Base-by-base conservation (phyloP, 495 filamentous ascomycete genomes). In the Neurospora sp. region DNA sequence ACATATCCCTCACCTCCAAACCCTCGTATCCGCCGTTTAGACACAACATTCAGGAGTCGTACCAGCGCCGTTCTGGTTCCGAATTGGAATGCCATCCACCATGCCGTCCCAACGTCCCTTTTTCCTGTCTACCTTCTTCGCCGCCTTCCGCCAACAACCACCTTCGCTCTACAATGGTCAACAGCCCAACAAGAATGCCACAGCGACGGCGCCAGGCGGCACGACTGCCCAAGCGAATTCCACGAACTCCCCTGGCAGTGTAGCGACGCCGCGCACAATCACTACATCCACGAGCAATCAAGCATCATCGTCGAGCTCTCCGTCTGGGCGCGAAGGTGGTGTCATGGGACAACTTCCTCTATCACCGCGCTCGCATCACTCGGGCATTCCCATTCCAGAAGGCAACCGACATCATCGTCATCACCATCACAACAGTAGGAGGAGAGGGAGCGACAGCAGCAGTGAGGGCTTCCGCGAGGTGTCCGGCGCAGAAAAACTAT, bases 101-200 rank as follows among this genome's bases (percentile, higher is more conserved):
- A 91, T 91, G 89, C 85, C 92, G 1, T 93, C 91, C 73, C 93
- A 95, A 84, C 86, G 92, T 45, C 92, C 93, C 72, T 95, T 94
- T 87, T 86, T 86, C 79, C 86, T 96, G 75, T 89, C 91, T 72
- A 93, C 92, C 85, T 93, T 96, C 87, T 88, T 96, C 75, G 91
- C 92, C 78, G 92, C 92, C 76, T 95, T 95, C 81, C 90, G 93
- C 19, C 85, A 85, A 74, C 82, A 81, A 72, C 71, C 80, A 5
- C 81, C 79, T 6, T 78, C 80, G 4, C 80, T 81, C 48, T 80
- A 80, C 21, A 77, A 83, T 7, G 19, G 76, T 21, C 77, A 77
- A n/a, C 82, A 83, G 72, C 77, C 84, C 4, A 85, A 83, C 73
- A 85, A 86, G 71, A 84, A 86, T 76, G 73, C 80, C 9, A 72